Evolutionary conservation across 2,329 filamentous ascomycete genomes (phyloP).

Genomic region (Blastomyces percursus): DNA sequence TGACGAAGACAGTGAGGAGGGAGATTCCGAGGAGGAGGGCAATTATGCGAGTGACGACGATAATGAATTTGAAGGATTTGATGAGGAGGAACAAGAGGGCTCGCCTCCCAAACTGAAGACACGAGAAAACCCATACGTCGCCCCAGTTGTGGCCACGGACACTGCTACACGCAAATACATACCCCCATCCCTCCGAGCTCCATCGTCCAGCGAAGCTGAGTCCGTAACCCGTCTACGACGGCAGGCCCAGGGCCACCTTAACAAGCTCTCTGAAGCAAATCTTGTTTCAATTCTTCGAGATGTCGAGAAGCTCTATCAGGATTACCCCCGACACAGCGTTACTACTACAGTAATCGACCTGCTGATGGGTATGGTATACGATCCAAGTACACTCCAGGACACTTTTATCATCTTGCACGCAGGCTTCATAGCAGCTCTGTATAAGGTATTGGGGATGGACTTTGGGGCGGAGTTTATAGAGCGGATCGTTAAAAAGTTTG

Average conservation of each 20-base stretch:
- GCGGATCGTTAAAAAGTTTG: conserved; percentile 63
- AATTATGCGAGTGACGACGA: conserved; percentile 26
- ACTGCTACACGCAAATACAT: conserved; percentile 59
- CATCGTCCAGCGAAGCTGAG: conserved; percentile 54
- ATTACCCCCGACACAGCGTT: conserved; percentile 77
- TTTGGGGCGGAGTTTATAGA: conserved; percentile 83
- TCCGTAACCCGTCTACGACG: conserved; percentile 58
- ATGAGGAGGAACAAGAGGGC: conserved; percentile 29
- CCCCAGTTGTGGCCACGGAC: conserved; percentile 43
- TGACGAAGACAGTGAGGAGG: conserved; percentile 24
- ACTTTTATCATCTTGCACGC: conserved; percentile 85
- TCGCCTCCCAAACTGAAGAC: conserved; percentile 26
- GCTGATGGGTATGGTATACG: conserved; percentile 66
- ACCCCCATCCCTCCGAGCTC: conserved; percentile 68
- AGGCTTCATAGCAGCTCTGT: conserved; percentile 77
- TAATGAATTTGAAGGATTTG: conserved; percentile 26
- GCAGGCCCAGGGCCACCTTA: conserved; percentile 79
- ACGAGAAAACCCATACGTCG: conserved; percentile 79
- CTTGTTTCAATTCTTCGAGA: conserved; percentile 73
- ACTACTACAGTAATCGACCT: conserved; percentile 69
- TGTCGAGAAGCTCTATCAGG: conserved; percentile 71
- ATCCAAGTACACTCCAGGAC: conserved; percentile 67
- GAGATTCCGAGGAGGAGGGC: conserved; percentile 18
- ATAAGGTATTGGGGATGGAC: conserved; percentile 76
- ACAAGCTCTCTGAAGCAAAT: conserved; percentile 85